Percentiles rank a stretch among this genome's conserved stretches.
These are phyloP conservation scores for Hortiboletus flavorubellus DNA, from an alignment of 768 basidiomycete genomes.

Conservation along the genomic window DNA sequence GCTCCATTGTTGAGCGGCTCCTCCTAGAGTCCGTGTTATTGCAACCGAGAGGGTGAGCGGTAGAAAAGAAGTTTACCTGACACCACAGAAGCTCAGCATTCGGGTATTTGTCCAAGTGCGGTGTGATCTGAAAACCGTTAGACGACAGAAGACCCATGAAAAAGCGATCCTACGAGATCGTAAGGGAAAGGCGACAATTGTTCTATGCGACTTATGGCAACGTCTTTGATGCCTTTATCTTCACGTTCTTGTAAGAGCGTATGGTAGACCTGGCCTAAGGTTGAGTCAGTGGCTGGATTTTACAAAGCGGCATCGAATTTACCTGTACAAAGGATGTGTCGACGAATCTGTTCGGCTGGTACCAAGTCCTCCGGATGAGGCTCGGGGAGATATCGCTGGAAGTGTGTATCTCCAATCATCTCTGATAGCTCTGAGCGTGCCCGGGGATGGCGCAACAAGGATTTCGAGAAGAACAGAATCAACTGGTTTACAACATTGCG, in stretches of 20 bases:
- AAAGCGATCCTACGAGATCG: constrained; percentile 61
- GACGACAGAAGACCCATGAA: neutral
- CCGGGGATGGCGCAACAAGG: constrained; percentile 88
- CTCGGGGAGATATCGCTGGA: constrained; percentile 94
- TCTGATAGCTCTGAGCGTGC: constrained; percentile 85
- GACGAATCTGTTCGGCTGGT: constrained; percentile 80
- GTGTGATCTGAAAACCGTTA: constrained; percentile 58
- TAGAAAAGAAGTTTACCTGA: constrained; percentile 47
- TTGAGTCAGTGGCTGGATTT: neutral
- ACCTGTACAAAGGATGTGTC: constrained; percentile 90
- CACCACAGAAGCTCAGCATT: constrained; percentile 94
- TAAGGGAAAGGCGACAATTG: constrained; percentile 98
- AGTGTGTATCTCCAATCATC: constrained; percentile 84
- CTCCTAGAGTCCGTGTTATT: constrained; percentile 46
- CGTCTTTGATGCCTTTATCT: constrained; percentile 84
- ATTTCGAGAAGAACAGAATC: constrained; percentile 96
- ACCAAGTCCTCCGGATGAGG: constrained; percentile 66
- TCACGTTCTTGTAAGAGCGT: constrained; percentile 87
- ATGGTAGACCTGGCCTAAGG: constrained; percentile 88
- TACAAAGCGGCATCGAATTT: constrained; percentile 2
- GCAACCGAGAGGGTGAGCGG: neutral
- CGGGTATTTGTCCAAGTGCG: constrained; percentile 94
- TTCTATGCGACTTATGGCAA: constrained; percentile 92
- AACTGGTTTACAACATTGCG: constrained; percentile 44
- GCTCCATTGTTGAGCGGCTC: constrained; percentile 97